Percentiles rank a stretch among this genome's conserved stretches.
These are phyloP conservation scores for Vaccinium darrowii DNA, from an alignment of 148 eudicot species.

Conservation along the genomic window DNA sequence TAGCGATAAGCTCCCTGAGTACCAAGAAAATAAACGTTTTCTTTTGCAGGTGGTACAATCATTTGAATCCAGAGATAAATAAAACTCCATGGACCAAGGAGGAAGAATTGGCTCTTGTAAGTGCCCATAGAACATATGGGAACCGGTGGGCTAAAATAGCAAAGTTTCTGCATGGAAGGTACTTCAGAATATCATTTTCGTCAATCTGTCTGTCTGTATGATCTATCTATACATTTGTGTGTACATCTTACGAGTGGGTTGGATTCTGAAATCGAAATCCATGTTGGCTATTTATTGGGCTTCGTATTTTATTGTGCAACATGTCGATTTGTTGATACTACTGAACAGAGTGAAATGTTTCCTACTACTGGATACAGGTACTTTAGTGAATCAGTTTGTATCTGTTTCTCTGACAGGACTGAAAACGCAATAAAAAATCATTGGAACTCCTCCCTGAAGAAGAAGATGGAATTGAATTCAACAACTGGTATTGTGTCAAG, in stretches of 20 bases:
- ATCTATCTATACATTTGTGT: not conserved
- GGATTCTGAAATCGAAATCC: not conserved
- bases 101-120: conserved; percentile 53
- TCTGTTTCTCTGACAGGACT: conserved; percentile 45
- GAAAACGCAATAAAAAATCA: conserved; percentile 87
- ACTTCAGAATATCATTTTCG: conserved; percentile 1
- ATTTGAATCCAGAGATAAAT: conserved; percentile 70
- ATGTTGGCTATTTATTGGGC: not conserved
- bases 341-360: not conserved
- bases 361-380: not conserved
- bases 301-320: not conserved
- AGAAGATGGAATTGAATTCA: conserved; percentile 26
- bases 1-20: not conserved
- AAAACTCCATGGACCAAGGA: conserved; percentile 70
- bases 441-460: conserved; percentile 82
- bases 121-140: conserved; percentile 54
- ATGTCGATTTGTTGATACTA: not conserved
- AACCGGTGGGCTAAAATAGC: conserved; percentile 85
- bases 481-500: not conserved
- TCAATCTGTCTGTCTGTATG: too few species aligned
- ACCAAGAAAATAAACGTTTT: not conserved
- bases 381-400: not conserved
- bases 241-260: not conserved
- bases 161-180: conserved; percentile 82
- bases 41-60: conserved; percentile 67